A percentile compares a stretch with the other conserved stretches of the same genome.
These are phyloP conservation scores for Paramecium primaurelia DNA, from an alignment of 73 alveolate genomes.

Conservation along the genomic window DNA sequence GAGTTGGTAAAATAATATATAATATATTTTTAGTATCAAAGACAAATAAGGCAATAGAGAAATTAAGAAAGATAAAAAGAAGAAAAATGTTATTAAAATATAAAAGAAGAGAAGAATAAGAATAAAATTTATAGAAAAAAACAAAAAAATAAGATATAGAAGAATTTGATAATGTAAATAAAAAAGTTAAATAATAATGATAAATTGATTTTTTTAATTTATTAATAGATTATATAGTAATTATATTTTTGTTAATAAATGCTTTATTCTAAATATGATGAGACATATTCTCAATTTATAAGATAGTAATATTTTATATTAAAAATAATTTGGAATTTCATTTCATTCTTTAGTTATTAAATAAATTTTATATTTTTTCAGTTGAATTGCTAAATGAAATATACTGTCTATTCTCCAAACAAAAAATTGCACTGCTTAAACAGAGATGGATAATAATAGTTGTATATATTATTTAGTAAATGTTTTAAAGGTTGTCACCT, in stretches of 20 bases:
- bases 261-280: too few relatives aligned
- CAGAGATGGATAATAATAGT: background rate
- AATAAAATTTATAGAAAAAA: slow-evolving; percentile 13
- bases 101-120: slow-evolving; percentile 30
- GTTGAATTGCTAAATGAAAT: background rate
- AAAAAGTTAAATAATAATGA: slow-evolving; percentile 31
- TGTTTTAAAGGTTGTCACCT: background rate
- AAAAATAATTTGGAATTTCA: too few relatives aligned
- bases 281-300: too few relatives aligned
- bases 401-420: background rate
- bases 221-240: background rate
- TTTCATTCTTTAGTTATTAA: background rate
- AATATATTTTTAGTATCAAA: slow-evolving; percentile 46
- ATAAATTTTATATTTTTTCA: background rate
- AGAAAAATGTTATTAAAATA: background rate
- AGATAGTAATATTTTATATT: too few relatives aligned
- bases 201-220: background rate
- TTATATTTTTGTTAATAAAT: background rate
- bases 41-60: slow-evolving; percentile 63
- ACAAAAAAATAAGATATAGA: background rate
- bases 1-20: slow-evolving; percentile 45
- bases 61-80: background rate
- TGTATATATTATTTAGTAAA: background rate
- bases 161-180: background rate
- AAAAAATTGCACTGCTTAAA: background rate